Evolutionary conservation across 345 rosid species (phyloP).

Genomic region (Psidium guajava): DNA sequence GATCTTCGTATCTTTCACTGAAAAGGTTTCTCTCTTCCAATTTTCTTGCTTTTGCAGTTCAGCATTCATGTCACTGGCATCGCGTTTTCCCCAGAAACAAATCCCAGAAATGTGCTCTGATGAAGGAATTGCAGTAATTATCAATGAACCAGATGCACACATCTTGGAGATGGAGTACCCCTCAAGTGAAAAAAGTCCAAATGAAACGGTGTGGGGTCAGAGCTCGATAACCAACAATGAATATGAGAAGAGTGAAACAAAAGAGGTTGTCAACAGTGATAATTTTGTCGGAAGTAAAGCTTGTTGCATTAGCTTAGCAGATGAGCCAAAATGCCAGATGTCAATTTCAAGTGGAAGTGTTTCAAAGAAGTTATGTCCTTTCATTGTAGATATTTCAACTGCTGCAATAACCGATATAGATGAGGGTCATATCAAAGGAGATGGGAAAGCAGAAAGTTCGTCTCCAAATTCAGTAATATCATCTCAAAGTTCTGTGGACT

Average conservation of each 20-base stretch:
- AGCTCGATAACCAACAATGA: conserved; percentile 28
- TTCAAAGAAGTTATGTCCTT: conserved; percentile 12
- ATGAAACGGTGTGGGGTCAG: conserved; percentile 27
- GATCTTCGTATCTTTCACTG: neutral
- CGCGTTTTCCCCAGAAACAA: conserved; percentile 45
- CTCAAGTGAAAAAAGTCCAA: conserved; percentile 20
- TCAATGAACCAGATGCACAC: conserved; percentile 26
- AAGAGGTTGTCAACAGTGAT: conserved; percentile 32
- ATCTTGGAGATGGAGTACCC: conserved; percentile 40
- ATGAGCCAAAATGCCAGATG: conserved; percentile 18
- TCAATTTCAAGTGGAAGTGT: conserved; percentile 9
- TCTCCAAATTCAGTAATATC: conserved; percentile 52
- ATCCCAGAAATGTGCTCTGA: conserved; percentile 12
- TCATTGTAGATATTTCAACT: conserved; percentile 14
- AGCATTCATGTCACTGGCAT: conserved; percentile 85
- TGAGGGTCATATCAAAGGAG: conserved; percentile 1
- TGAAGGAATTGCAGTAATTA: conserved; percentile 22
- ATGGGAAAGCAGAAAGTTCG: conserved; percentile 13
- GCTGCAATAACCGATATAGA: conserved; percentile 6
- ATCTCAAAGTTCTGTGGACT: conserved; percentile 30
- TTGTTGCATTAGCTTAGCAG: conserved; percentile 15
- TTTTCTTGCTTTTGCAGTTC: conserved; percentile 41
- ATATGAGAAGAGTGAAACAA: conserved; percentile 29
- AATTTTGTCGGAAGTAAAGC: conserved; percentile 31
- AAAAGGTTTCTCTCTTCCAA: conserved; percentile 4